These are phyloP conservation scores for Anacardium occidentale DNA, from an alignment of 345 rosid genomes.

Conservation along the genomic window DNA sequence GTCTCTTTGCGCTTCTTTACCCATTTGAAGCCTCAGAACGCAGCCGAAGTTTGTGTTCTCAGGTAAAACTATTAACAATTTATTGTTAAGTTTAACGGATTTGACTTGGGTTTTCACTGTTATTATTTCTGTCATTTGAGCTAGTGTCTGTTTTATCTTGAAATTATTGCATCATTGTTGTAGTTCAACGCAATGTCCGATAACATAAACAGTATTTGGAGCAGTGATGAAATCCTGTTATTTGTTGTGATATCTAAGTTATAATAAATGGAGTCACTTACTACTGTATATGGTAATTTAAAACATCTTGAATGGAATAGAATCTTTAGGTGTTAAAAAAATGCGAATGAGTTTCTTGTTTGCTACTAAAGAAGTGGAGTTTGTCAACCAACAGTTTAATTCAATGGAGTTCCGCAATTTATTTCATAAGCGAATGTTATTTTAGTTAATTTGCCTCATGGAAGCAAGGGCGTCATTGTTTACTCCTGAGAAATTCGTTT, in stretches of 20 bases:
- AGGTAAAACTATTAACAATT: conserved; percentile 1
- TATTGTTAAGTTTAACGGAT: not conserved
- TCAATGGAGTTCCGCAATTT: not conserved
- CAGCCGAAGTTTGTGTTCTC: conserved; percentile 10
- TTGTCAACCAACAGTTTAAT: not conserved
- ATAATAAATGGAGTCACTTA: not conserved
- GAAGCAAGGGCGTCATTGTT: no score
- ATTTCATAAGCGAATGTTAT: not conserved
- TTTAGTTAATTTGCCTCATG: no score
- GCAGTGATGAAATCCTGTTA: not conserved
- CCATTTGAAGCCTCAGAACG: not conserved
- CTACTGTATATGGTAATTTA: not conserved
- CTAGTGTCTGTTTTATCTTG: not conserved
- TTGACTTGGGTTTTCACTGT: not conserved
- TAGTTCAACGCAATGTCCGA: not conserved
- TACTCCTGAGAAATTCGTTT: no score
- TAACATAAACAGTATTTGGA: not conserved
- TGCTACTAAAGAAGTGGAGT: not conserved
- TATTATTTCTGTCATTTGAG: not conserved
- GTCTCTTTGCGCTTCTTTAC: not conserved
- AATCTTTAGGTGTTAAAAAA: not conserved
- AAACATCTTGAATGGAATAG: not conserved
- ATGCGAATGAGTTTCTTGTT: not conserved
- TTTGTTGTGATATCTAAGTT: not conserved
- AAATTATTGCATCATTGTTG: not conserved